Conservation (phyloP, 225 moss, liverwort and hornwort species). For the Pseudisothecium myosuroides region DNA sequence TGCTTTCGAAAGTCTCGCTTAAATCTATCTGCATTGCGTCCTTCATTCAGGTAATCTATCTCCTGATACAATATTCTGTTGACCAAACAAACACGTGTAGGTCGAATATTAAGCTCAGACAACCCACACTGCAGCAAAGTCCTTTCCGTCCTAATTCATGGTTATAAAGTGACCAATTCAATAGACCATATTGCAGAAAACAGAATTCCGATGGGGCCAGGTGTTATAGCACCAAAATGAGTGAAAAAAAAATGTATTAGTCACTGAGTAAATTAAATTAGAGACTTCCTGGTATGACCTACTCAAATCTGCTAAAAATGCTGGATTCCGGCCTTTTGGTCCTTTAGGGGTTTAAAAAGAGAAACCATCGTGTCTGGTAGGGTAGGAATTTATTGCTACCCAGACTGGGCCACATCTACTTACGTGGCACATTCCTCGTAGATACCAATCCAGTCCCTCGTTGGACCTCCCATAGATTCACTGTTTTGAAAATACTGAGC, state of each 20-base stretch:
- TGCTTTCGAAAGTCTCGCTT: conserved; percentile 84
- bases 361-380: not conserved
- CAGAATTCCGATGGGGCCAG: not conserved
- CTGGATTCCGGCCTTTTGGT: not conserved
- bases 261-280: not conserved
- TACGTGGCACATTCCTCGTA: conserved; percentile 94
- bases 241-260: not conserved
- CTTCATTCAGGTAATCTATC: conserved; percentile 98
- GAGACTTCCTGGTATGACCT: not conserved
- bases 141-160: not conserved
- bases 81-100: not conserved
- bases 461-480: conserved; percentile 84
- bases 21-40: conserved; percentile 89
- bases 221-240: not conserved
- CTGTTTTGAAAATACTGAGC: conserved; percentile 94
- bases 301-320: not conserved
- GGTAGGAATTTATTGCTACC: not conserved
- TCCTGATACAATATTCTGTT: conserved; percentile 93
- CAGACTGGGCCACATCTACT: not conserved
- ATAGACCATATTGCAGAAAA: not conserved
- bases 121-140: not conserved
- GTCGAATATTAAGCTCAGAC: not conserved
- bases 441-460: conserved; percentile 88
- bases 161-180: not conserved
- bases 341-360: not conserved